Evolutionary conservation across 176 grass and related monocot species (phyloP).

Genomic region (Tillandsia leiboldiana): DNA sequence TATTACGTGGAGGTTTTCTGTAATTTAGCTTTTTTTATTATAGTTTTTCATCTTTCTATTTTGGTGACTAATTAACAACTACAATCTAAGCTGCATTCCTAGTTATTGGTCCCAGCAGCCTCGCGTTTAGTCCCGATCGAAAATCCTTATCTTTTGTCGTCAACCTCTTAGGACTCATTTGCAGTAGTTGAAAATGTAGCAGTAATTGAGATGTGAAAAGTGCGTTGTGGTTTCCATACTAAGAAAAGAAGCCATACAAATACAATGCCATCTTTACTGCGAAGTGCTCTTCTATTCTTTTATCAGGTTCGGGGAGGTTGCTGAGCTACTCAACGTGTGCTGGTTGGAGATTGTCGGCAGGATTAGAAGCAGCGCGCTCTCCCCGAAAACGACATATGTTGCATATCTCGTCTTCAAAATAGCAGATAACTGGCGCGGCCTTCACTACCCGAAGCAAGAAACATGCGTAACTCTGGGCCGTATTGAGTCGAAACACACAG

Average conservation of each 20-base stretch:
- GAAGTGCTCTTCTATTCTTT: not conserved
- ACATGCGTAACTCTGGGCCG: conserved; percentile 21
- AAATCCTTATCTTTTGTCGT: no score
- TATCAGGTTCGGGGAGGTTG: conserved; percentile 28
- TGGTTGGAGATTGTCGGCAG: conserved; percentile 30
- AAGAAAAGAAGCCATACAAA: not conserved
- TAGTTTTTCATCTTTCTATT: no score
- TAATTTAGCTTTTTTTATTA: no score
- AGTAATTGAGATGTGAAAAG: not conserved
- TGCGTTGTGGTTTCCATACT: not conserved
- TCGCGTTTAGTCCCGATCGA: no score
- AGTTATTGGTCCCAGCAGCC: no score
- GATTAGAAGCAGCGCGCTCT: conserved; percentile 15
- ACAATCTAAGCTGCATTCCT: no score
- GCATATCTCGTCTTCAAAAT: conserved; percentile 46
- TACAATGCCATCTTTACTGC: not conserved
- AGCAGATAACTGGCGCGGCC: conserved; percentile 7
- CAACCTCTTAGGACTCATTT: no score
- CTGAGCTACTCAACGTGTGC: conserved; percentile 20
- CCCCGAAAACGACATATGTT: conserved; percentile 20
- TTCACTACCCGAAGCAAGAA: conserved; percentile 17
- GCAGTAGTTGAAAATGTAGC: not conserved
- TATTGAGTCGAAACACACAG: not conserved
- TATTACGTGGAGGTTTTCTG: no score
- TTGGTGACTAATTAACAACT: no score